Base-by-base conservation (phyloP, 768 basidiomycete genomes). In the Strobilomyces confusus region DNA sequence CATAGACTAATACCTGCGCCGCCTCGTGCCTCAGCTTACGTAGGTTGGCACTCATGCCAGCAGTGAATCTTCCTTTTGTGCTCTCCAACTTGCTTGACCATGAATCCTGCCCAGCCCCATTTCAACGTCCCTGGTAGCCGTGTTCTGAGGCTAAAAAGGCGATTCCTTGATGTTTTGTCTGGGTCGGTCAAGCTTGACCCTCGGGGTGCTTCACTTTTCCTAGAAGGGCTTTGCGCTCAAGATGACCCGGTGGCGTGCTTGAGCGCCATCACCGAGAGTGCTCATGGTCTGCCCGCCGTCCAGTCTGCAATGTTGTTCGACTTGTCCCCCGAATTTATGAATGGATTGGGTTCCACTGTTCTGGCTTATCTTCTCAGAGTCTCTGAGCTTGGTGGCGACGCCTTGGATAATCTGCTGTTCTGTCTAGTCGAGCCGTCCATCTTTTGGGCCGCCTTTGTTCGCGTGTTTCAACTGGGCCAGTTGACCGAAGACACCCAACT, bases 351-450 rank as follows among this genome's bases (percentile, higher is more conserved):
- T 0, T 55, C 72, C 2, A 53, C 56, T 0, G 56, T 81, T 3
- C 58, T 80, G 14, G 37, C 48, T 0, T 80, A 75, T 54, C 61
- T 83, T 9, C 66, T 71, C 17, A 69, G 59, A 15, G 60, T 80
- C 6, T 65, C 60, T 23, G 58, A 57, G n/a, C 68, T 82, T 38
- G 72, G 70, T 22, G 82, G 81, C 1, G 51, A 65, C 9, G 68
- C 73, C 36, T 54, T 83, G 12, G 60, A 70, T 15, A 60, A 66
- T n/a, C 45, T 83, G 13, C 34, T 84, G 36, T 42, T 64, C 44
- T 60, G 66, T 11, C 69, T 83, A 20, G 74, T 77, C 3, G 73
- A 82, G 1, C 81, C 81, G 3, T 73, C 79, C 0, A 69, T 79
- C 25, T 82, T 82, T 56, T 83, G 78, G 79, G 49, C 41, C 20